Evolutionary conservation across 176 grass and related monocot genomes (phyloP).

Genomic region (Cenchrus fungigraminus): DNA sequence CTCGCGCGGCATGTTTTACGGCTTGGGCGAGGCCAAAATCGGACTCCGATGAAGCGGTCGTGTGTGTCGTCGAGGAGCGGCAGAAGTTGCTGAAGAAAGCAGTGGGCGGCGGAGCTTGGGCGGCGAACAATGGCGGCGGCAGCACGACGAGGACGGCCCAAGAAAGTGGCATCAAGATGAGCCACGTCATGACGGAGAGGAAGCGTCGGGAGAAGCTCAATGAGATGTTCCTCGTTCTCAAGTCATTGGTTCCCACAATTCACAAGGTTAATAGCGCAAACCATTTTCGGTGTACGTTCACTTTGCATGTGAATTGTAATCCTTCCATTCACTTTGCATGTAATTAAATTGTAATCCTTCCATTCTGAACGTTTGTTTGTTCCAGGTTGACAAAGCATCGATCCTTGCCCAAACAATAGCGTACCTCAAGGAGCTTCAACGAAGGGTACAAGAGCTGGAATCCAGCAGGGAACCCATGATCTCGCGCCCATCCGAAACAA

Average conservation of each 20-base stretch:
- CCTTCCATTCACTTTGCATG: too few species aligned
- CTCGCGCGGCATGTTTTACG: conserved; percentile 48
- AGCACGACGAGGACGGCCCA: too few species aligned
- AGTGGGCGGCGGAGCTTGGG: too few species aligned
- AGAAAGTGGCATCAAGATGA: conserved; percentile 29
- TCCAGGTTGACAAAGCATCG: conserved; percentile 80
- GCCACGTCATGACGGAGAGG: conserved; percentile 71
- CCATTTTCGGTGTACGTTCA: too few species aligned
- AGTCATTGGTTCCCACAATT: conserved; percentile 72
- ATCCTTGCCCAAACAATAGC: conserved; percentile 76
- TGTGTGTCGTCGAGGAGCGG: conserved; percentile 21
- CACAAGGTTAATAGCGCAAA: conserved; percentile 55
- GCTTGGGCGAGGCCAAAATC: conserved; percentile 41
- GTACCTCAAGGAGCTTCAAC: conserved; percentile 74
- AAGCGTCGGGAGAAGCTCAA: conserved; percentile 82
- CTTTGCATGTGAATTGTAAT: too few species aligned
- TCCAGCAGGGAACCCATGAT: too few species aligned
- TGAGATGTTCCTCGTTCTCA: conserved; percentile 81
- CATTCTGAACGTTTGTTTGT: too few species aligned
- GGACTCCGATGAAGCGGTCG: background rate
- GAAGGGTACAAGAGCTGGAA: too few species aligned
- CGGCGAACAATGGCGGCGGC: too few species aligned
- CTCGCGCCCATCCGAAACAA: background rate
- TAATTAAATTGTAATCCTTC: too few species aligned
- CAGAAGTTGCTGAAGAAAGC: conserved; percentile 87